These are phyloP conservation scores for Rutstroemia sp. DNA, from an alignment of 2,329 filamentous ascomycete species.

Conservation along the genomic window DNA sequence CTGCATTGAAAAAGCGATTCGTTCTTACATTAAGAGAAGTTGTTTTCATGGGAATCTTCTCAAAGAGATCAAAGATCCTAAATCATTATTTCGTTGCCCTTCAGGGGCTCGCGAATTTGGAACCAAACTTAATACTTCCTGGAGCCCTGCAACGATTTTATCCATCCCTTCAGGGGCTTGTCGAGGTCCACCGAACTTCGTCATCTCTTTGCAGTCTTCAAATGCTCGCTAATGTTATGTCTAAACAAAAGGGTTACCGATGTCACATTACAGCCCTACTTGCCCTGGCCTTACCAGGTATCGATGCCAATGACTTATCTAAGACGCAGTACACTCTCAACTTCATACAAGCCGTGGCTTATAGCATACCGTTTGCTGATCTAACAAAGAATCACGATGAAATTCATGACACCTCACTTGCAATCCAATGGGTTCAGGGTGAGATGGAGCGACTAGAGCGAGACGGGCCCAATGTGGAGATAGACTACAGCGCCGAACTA, in stretches of 20 bases:
- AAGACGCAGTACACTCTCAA: slow-evolving; percentile 93
- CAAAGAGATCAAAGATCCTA: slow-evolving; percentile 87
- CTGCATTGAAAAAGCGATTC: slow-evolving; percentile 78
- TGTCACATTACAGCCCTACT: slow-evolving; percentile 92
- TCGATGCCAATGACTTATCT: slow-evolving; percentile 94
- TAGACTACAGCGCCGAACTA: slow-evolving; percentile 78
- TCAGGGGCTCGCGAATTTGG: slow-evolving; percentile 81
- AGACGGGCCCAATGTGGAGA: slow-evolving; percentile 74
- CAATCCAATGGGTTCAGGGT: slow-evolving; percentile 86
- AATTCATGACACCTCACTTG: slow-evolving; percentile 66
- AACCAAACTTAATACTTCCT: slow-evolving; percentile 85
- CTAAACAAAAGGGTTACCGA: slow-evolving; percentile 88
- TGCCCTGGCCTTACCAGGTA: slow-evolving; percentile 87
- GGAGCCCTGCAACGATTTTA: slow-evolving; percentile 95
- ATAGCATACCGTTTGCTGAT: slow-evolving; percentile 88
- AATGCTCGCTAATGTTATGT: slow-evolving; percentile 85
- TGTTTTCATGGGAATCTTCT: slow-evolving; percentile 96
- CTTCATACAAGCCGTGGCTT: slow-evolving; percentile 92
- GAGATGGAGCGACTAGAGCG: slow-evolving; percentile 92
- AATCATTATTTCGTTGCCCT: slow-evolving; percentile 87
- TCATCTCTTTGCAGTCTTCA: slow-evolving; percentile 89
- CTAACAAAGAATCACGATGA: slow-evolving; percentile 62
- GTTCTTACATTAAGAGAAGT: slow-evolving; percentile 85
- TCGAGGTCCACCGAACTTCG: slow-evolving; percentile 93
- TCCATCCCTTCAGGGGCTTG: slow-evolving; percentile 89